phyloP scores from a whole-genome alignment of 331 rosid species.

The Prunus yedoensis region DNA sequence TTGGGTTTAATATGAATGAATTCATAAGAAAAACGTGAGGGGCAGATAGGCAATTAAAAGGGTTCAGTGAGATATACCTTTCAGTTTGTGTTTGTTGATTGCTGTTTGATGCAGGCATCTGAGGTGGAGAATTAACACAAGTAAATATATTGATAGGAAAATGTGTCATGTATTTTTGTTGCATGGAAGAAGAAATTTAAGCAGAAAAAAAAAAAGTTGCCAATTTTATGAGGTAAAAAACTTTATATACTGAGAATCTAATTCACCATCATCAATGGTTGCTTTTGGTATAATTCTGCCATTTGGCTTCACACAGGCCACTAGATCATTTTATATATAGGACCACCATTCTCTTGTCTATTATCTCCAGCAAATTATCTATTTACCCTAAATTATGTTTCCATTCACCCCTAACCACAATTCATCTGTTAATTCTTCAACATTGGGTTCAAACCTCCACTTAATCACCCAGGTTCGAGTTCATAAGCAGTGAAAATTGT shows the following conservation, averaged over 20 bases:
- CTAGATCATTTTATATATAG: background rate
- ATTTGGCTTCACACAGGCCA: background rate
- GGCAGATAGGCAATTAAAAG: background rate
- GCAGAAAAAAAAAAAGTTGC: background rate
- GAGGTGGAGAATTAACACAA: slow-evolving; percentile 25
- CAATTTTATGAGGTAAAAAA: background rate
- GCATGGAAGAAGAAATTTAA: background rate
- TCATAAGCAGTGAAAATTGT: too few species aligned
- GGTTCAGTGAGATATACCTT: background rate
- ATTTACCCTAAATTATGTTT: too few species aligned
- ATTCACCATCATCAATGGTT: background rate
- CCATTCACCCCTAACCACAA: too few species aligned
- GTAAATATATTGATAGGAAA: too few species aligned
- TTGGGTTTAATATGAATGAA: background rate
- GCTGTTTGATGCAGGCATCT: slow-evolving; percentile 18
- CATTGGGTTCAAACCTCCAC: too few species aligned
- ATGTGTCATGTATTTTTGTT: background rate
- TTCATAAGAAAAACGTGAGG: slow-evolving; percentile 20
- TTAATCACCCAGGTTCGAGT: too few species aligned
- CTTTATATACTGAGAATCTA: background rate
- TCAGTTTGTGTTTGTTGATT: background rate
- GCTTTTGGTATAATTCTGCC: slow-evolving; percentile 7
- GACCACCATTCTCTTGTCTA: background rate
- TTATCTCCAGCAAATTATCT: background rate
- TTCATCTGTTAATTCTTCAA: too few species aligned